phyloP scores from a whole-genome alignment of 768 basidiomycete genomes.

The Podaxis pistillaris region DNA sequence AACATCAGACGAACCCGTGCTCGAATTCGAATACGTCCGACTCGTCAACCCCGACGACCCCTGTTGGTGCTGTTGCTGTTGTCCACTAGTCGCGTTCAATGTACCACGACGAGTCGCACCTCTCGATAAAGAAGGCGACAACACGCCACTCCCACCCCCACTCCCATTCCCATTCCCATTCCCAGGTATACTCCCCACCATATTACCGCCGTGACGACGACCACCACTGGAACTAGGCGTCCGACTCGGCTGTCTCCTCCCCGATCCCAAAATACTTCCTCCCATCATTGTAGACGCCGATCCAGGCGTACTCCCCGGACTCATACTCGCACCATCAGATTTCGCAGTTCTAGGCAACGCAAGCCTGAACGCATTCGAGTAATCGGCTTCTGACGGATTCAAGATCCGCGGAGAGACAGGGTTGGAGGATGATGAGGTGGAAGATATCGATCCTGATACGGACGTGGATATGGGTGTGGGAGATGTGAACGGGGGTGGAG shows the following conservation, averaged over 20 bases:
- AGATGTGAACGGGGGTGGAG: background rate
- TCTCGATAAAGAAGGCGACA: conserved; percentile 8
- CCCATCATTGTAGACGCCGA: background rate
- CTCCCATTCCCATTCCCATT: background rate
- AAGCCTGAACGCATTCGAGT: conserved; percentile 9
- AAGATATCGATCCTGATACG: background rate
- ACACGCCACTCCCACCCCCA: background rate
- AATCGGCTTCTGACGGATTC: conserved; percentile 7
- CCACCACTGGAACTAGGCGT: background rate
- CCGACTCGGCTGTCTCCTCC: background rate
- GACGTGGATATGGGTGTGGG: background rate
- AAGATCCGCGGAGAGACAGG: conserved; percentile 9
- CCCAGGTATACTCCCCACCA: background rate
- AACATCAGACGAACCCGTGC: background rate
- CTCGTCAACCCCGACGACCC: background rate
- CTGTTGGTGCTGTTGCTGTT: background rate
- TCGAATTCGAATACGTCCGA: conserved; percentile 4
- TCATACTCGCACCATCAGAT: background rate
- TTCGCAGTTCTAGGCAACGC: background rate
- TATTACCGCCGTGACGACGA: background rate
- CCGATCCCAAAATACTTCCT: background rate
- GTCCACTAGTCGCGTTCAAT: background rate
- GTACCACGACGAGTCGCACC: background rate
- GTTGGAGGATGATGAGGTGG: background rate
- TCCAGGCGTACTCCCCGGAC: background rate